phyloP scores from a whole-genome alignment of 108 stramenopile genomes.

The Skeletonema costatum region DNA sequence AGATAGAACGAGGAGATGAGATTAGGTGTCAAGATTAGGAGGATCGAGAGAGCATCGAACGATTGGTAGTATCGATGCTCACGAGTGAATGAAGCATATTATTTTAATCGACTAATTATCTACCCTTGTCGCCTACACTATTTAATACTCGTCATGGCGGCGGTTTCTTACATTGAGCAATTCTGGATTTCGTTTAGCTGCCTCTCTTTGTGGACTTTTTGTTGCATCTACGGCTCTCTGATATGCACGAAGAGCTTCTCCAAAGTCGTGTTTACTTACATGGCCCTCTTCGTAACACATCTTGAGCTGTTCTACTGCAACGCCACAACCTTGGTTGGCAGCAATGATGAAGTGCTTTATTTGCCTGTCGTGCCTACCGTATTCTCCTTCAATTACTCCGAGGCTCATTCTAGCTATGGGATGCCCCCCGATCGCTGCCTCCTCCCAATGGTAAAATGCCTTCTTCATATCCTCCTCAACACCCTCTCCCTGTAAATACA shows the following conservation, averaged over 20 bases:
- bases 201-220: neutral
- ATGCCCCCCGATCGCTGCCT: neutral
- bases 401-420: neutral
- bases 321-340: neutral
- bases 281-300: neutral
- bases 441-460: neutral
- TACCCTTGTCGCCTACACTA: too few species aligned
- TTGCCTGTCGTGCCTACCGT: neutral
- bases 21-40: too few species aligned
- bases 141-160: too few species aligned
- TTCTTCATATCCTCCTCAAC: neutral
- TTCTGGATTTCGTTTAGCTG: neutral
- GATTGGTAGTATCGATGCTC: too few species aligned
- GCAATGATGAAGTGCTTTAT: neutral
- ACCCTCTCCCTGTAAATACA: neutral
- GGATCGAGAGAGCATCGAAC: too few species aligned
- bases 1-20: too few species aligned
- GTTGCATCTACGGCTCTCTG: neutral
- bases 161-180: neutral
- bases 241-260: neutral
- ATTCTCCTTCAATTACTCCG: neutral
- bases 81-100: too few species aligned
- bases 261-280: neutral
- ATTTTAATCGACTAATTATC: too few species aligned
- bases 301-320: neutral